A percentile compares a stretch with the other conserved stretches of the same genome.
Evolutionary conservation across 331 rosid species (phyloP).

Genomic region (Acacia pycnantha): DNA sequence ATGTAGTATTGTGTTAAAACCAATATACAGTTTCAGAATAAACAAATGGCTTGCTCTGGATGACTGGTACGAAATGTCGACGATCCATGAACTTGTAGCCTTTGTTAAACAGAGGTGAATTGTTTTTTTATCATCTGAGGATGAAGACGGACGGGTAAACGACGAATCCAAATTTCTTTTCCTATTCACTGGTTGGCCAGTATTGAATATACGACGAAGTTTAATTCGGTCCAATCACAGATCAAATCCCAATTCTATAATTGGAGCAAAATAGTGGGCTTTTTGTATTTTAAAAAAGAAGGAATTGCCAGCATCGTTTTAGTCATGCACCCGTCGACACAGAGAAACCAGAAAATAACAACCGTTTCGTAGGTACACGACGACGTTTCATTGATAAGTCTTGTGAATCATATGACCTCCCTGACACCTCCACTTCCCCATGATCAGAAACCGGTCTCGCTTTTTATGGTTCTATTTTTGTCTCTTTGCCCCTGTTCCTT

Average conservation of each 20-base stretch:
- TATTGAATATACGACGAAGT: constrained; percentile 22
- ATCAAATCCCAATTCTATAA: neutral
- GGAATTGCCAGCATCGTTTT: neutral
- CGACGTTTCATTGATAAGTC: neutral
- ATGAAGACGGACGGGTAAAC: neutral
- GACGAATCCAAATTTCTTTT: neutral
- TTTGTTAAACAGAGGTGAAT: neutral
- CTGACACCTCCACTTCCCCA: constrained; percentile 22
- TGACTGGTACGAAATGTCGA: neutral
- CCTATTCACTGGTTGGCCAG: neutral
- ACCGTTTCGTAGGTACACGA: neutral
- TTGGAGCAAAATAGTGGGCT: neutral
- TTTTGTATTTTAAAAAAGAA: neutral
- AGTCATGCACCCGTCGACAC: neutral
- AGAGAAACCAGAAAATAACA: neutral
- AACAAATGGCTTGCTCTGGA: neutral
- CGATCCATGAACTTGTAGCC: neutral
- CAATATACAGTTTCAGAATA: neutral
- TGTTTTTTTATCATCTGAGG: neutral
- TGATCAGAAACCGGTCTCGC: constrained; percentile 31
- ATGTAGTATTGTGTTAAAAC: neutral
- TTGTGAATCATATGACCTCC: neutral
- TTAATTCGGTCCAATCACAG: constrained; percentile 43
- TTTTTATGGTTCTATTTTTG: constrained; percentile 17
- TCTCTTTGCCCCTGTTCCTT: constrained; percentile 1